Evolutionary conservation across 202 grass and related monocot genomes (phyloP).

Genomic region (Panicum virgatum): DNA sequence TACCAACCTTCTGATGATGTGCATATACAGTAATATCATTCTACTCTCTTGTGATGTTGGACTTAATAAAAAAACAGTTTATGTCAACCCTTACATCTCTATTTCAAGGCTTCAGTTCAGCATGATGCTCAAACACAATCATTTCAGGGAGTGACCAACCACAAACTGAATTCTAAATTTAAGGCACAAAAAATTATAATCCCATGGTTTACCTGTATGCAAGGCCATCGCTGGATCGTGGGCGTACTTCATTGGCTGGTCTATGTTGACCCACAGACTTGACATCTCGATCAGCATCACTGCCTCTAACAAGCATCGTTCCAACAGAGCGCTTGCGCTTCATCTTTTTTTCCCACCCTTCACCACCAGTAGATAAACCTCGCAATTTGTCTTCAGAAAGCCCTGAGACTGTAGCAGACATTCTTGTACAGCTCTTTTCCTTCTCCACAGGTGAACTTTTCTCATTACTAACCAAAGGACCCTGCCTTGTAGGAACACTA

Average conservation of each 20-base stretch:
- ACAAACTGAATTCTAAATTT: slow-evolving; percentile 5
- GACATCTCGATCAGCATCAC: slow-evolving; percentile 50
- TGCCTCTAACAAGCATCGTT: slow-evolving; percentile 65
- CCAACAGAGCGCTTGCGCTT: slow-evolving; percentile 79
- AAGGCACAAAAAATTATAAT: slow-evolving; percentile 4
- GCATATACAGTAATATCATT: neutral
- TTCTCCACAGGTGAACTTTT: slow-evolving; percentile 57
- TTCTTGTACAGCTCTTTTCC: slow-evolving; percentile 56
- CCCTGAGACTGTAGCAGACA: slow-evolving; percentile 38
- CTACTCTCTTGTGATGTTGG: neutral
- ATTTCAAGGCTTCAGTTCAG: slow-evolving; percentile 14
- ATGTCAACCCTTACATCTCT: neutral
- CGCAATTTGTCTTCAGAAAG: slow-evolving; percentile 67
- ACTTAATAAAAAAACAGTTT: neutral
- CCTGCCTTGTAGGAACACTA: slow-evolving; percentile 55
- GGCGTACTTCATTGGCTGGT: slow-evolving; percentile 52
- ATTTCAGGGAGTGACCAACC: neutral
- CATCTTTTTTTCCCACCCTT: slow-evolving; percentile 82
- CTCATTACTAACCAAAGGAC: slow-evolving; percentile 48
- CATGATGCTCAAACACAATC: neutral
- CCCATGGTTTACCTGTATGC: slow-evolving; percentile 48
- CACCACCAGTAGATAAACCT: slow-evolving; percentile 58
- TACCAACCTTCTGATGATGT: neutral
- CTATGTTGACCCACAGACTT: slow-evolving; percentile 61
- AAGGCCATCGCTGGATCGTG: slow-evolving; percentile 55